Conservation (phyloP, 2,329 filamentous ascomycete genomes). For the Paecilomyces variotii region DNA sequence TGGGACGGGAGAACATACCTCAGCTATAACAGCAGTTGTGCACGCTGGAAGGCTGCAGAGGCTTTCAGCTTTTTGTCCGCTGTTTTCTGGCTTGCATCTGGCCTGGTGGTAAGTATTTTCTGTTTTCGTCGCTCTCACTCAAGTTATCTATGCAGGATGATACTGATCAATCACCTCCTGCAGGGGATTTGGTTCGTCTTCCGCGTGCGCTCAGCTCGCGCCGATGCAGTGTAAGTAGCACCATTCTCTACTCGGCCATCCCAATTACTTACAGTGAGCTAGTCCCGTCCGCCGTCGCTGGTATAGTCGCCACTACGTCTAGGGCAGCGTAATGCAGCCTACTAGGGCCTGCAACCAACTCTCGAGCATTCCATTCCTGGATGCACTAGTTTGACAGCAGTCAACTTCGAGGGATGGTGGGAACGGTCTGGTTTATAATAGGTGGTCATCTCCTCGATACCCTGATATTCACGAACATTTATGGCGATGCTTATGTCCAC, state of each 20-base stretch:
- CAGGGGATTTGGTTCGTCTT: not conserved
- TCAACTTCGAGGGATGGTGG: not conserved
- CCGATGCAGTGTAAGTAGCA: not conserved
- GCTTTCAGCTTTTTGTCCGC: slow-evolving; percentile 66
- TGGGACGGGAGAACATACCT: slow-evolving; percentile 47
- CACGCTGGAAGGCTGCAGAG: slow-evolving; percentile 61
- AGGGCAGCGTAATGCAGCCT: not conserved
- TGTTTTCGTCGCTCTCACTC: not conserved
- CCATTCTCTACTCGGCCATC: not conserved
- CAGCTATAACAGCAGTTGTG: slow-evolving; percentile 46
- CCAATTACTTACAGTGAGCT: not conserved
- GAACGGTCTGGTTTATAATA: not conserved
- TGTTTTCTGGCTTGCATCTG: slow-evolving; percentile 61
- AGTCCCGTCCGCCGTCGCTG: not conserved
- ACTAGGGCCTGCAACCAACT: not conserved
- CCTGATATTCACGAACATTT: not conserved
- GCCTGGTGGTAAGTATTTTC: slow-evolving; percentile 40
- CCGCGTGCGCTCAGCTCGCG: not conserved
- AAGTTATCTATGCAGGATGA: not conserved
- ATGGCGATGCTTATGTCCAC: not conserved
- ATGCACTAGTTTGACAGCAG: not conserved
- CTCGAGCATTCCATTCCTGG: not conserved
- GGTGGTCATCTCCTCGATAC: not conserved
- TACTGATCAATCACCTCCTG: not conserved
- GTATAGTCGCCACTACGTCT: not conserved